These are phyloP conservation scores for Polygonum aviculare DNA, from an alignment of 148 eudicot species.

Conservation along the genomic window DNA sequence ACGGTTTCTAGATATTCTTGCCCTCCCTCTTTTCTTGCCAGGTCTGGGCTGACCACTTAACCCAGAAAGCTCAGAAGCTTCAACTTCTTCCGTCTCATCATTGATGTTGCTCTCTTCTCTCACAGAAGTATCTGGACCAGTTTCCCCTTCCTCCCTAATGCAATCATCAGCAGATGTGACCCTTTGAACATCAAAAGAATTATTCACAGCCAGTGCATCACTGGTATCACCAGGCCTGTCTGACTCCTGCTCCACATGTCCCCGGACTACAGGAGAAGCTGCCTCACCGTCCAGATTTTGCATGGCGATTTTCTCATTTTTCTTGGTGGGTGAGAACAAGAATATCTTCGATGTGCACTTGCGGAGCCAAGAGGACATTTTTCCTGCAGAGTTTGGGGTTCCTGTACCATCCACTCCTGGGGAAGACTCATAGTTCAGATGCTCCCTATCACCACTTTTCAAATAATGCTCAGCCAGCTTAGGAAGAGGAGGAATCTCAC, in stretches of 20 bases:
- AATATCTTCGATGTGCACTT: slow-evolving; percentile 76
- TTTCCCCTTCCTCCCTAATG: slow-evolving; percentile 30
- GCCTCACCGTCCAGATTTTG: slow-evolving; percentile 22
- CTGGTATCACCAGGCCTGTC: slow-evolving; percentile 28
- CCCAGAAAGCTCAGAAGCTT: slow-evolving; percentile 43
- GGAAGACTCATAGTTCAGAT: slow-evolving; percentile 29
- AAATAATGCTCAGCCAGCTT: slow-evolving; percentile 52
- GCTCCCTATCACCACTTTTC: slow-evolving; percentile 29
- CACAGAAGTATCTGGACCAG: slow-evolving; percentile 17
- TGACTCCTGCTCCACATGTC: slow-evolving; percentile 23
- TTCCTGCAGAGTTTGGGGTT: slow-evolving; percentile 52
- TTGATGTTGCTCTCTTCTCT: slow-evolving; percentile 21
- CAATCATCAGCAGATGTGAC: slow-evolving; percentile 22
- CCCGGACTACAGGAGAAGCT: slow-evolving; percentile 16
- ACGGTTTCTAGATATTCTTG: slow-evolving; percentile 27
- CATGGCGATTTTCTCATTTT: slow-evolving; percentile 30
- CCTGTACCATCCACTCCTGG: slow-evolving; percentile 26
- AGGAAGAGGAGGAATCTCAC: slow-evolving; percentile 59
- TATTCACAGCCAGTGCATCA: slow-evolving; percentile 36
- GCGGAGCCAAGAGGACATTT: slow-evolving; percentile 77
- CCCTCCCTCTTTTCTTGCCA: slow-evolving; percentile 28
- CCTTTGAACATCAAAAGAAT: slow-evolving; percentile 41
- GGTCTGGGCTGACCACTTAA: slow-evolving; percentile 25
- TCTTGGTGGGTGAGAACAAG: slow-evolving; percentile 67
- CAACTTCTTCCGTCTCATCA: slow-evolving; percentile 28